phyloP scores from a whole-genome alignment of 2,329 filamentous ascomycete genomes.

The Erysiphe neolycopersici region DNA sequence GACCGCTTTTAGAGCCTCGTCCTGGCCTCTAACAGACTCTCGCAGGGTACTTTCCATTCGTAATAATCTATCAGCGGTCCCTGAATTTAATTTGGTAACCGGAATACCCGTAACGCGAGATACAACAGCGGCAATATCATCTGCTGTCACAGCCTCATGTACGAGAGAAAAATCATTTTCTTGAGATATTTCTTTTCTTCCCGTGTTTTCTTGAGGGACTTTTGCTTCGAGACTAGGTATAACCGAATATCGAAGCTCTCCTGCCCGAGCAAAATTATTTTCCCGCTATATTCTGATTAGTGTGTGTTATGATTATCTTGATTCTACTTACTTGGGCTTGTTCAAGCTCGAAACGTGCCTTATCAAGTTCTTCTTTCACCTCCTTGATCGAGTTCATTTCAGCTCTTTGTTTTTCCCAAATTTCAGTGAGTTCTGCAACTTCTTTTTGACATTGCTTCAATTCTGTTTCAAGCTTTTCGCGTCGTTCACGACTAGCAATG shows the following conservation, averaged over 20 bases:
- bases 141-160: slow-evolving; percentile 81
- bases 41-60: slow-evolving; percentile 83
- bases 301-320: not conserved
- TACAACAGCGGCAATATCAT: slow-evolving; percentile 83
- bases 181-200: slow-evolving; percentile 4
- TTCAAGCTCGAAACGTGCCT: slow-evolving; percentile 61
- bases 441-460: slow-evolving; percentile 56
- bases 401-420: slow-evolving; percentile 72
- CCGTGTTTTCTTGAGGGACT: slow-evolving; percentile 43
- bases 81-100: slow-evolving; percentile 71
- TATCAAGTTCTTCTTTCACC: slow-evolving; percentile 69
- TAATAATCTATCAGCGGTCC: slow-evolving; percentile 82
- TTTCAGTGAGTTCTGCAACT: slow-evolving; percentile 43
- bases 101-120: slow-evolving; percentile 73
- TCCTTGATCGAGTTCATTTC: slow-evolving; percentile 75
- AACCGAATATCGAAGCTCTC: slow-evolving; percentile 64
- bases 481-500: slow-evolving; percentile 60
- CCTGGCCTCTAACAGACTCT: slow-evolving; percentile 68
- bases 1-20: slow-evolving; percentile 75
- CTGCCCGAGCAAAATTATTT: slow-evolving; percentile 73
- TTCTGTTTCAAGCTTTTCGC: slow-evolving; percentile 58
- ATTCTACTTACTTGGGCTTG: slow-evolving; percentile 32
- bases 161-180: slow-evolving; percentile 29
- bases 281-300: slow-evolving; percentile 22
- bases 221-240: slow-evolving; percentile 62